Percentiles rank a stretch among this genome's conserved stretches.
These are phyloP conservation scores for Aspergillus quadricinctus DNA, from an alignment of 2,329 filamentous ascomycete genomes.

Conservation along the genomic window DNA sequence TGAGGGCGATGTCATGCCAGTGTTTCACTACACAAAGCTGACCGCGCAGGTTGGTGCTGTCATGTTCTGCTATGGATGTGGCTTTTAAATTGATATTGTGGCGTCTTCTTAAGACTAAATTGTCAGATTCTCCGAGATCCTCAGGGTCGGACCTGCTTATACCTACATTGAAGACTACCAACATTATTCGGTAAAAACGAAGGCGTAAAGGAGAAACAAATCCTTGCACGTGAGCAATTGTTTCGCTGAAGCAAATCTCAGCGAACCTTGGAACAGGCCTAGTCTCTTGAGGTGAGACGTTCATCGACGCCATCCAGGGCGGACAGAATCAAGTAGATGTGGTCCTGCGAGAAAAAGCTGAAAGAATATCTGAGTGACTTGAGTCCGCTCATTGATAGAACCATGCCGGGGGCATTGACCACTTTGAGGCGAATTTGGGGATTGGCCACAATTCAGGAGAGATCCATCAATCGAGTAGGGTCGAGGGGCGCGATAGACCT, in stretches of 20 bases:
- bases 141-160: background rate
- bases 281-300: background rate
- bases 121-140: background rate
- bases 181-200: background rate
- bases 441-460: background rate
- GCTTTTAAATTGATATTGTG: background rate
- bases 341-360: background rate
- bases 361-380: background rate
- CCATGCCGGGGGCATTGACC: slow-evolving; percentile 8
- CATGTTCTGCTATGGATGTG: background rate
- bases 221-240: background rate
- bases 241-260: background rate
- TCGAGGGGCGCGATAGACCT: background rate
- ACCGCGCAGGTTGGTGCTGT: background rate
- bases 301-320: background rate
- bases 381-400: background rate
- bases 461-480: background rate
- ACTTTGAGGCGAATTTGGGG: slow-evolving; percentile 8
- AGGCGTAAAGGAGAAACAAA: slow-evolving; percentile 1
- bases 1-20: background rate
- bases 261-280: background rate
- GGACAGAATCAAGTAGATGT: background rate
- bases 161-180: background rate
- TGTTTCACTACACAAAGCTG: background rate
- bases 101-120: background rate